Evolutionary conservation across 2,329 filamentous ascomycete species (phyloP).

Genomic region (Westerdykella ornata): DNA sequence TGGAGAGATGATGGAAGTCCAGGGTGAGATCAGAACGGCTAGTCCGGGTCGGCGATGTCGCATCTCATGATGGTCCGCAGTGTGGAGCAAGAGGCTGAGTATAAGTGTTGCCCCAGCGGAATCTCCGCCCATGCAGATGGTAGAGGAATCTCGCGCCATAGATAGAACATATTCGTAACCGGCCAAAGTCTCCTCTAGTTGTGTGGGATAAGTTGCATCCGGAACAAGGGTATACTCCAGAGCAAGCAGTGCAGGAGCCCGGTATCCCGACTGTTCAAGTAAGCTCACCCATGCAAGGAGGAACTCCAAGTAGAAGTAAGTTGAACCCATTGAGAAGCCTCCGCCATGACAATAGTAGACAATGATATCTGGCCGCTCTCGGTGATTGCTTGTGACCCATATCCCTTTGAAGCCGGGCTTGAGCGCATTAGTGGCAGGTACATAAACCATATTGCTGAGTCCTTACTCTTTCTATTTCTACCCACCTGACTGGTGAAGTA

Average conservation of each 20-base stretch:
- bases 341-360: constrained; percentile 81
- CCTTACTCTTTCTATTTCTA: constrained; percentile 50
- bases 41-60: constrained; percentile 50
- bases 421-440: constrained; percentile 4
- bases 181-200: constrained; percentile 61
- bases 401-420: constrained; percentile 55
- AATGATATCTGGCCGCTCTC: constrained; percentile 63
- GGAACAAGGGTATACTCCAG: constrained; percentile 77
- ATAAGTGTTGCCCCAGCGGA: constrained; percentile 71
- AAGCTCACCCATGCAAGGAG: constrained; percentile 64
- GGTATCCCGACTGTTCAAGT: constrained; percentile 58
- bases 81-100: constrained; percentile 63
- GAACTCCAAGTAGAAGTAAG: constrained; percentile 77
- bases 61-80: constrained; percentile 47
- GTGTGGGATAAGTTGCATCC: constrained; percentile 64
- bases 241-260: constrained; percentile 71
- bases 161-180: constrained; percentile 66
- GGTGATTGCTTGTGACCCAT: constrained; percentile 60
- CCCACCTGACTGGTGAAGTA: constrained; percentile 57
- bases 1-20: constrained; percentile 65
- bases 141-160: constrained; percentile 51
- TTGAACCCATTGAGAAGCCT: constrained; percentile 76
- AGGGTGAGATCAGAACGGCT: constrained; percentile 71
- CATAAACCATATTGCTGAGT: background rate
- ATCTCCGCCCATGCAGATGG: constrained; percentile 67